phyloP scores from a whole-genome alignment of 2,329 filamentous ascomycete species.

The Ceratocystis alfenasii region DNA sequence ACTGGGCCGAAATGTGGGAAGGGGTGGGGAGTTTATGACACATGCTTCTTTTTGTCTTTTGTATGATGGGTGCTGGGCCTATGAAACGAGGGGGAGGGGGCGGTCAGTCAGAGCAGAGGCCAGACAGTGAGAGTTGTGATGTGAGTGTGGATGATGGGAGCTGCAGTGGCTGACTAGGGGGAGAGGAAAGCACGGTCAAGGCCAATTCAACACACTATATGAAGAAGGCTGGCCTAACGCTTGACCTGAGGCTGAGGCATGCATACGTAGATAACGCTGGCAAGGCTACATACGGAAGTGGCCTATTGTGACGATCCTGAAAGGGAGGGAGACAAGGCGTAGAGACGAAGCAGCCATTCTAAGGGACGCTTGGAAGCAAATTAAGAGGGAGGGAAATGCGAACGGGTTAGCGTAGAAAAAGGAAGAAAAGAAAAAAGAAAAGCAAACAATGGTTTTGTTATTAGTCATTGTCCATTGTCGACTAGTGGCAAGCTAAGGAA shows the following conservation, averaged over 20 bases:
- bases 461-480: neutral
- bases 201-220: too few relatives aligned
- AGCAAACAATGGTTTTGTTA: neutral
- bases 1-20: neutral
- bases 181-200: too few relatives aligned
- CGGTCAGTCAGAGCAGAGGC: neutral
- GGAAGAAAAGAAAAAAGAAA: neutral
- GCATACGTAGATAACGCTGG: neutral
- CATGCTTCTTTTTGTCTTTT: neutral
- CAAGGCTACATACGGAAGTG: too few relatives aligned
- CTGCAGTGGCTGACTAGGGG: too few relatives aligned
- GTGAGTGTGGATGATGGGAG: neutral
- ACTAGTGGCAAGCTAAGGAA: neutral
- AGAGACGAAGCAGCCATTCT: neutral
- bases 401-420: neutral
- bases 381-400: conserved; percentile 6
- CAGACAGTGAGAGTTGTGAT: neutral
- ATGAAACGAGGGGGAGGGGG: neutral
- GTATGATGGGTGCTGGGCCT: neutral
- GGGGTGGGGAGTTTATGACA: neutral
- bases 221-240: too few relatives aligned
- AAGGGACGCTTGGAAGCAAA: neutral
- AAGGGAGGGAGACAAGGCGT: neutral
- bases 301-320: too few relatives aligned
- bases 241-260: neutral